A percentile compares a stretch with the other conserved stretches of the same genome.
Evolutionary conservation across 2,329 filamentous ascomycete genomes (phyloP).

Genomic region (Penicillium crustosum): DNA sequence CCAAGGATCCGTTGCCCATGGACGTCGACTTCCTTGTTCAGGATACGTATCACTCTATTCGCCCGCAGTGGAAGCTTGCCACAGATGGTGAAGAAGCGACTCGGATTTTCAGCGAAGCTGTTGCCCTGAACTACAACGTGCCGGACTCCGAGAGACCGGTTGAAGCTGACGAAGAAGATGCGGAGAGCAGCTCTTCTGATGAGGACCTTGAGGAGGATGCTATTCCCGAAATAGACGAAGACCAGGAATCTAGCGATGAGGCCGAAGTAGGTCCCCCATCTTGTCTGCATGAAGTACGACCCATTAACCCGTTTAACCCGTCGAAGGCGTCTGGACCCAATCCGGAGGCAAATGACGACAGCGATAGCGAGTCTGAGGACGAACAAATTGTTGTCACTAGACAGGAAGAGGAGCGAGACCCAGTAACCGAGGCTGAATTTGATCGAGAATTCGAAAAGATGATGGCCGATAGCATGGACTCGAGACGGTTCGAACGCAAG

Average conservation of each 20-base stretch:
- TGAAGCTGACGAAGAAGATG: slow-evolving; percentile 75
- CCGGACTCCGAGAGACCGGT: slow-evolving; percentile 66
- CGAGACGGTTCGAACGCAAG: slow-evolving; percentile 93
- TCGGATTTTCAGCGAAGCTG: slow-evolving; percentile 79
- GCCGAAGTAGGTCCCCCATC: slow-evolving; percentile 37
- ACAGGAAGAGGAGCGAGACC: slow-evolving; percentile 85
- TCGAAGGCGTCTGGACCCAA: slow-evolving; percentile 46
- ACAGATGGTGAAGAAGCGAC: slow-evolving; percentile 78
- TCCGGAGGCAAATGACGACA: slow-evolving; percentile 45
- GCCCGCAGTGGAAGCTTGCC: slow-evolving; percentile 90
- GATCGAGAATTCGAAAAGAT: slow-evolving; percentile 97
- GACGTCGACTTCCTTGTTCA: slow-evolving; percentile 96
- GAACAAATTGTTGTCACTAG: slow-evolving; percentile 90
- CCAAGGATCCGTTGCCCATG: slow-evolving; percentile 88
- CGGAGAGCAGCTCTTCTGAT: slow-evolving; percentile 70
- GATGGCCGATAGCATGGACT: slow-evolving; percentile 96
- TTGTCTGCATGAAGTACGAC: not conserved
- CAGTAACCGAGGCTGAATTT: slow-evolving; percentile 93
- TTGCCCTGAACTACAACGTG: slow-evolving; percentile 83
- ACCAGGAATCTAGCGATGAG: slow-evolving; percentile 52
- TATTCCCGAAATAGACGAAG: slow-evolving; percentile 57
- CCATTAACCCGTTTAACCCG: slow-evolving; percentile 14
- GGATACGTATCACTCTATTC: slow-evolving; percentile 79
- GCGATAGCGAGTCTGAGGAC: slow-evolving; percentile 58
- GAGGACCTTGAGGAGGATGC: slow-evolving; percentile 69